Evolutionary conservation across 1,284 basidiomycete species (phyloP).

Genomic region (Apiotrichum porosum): DNA sequence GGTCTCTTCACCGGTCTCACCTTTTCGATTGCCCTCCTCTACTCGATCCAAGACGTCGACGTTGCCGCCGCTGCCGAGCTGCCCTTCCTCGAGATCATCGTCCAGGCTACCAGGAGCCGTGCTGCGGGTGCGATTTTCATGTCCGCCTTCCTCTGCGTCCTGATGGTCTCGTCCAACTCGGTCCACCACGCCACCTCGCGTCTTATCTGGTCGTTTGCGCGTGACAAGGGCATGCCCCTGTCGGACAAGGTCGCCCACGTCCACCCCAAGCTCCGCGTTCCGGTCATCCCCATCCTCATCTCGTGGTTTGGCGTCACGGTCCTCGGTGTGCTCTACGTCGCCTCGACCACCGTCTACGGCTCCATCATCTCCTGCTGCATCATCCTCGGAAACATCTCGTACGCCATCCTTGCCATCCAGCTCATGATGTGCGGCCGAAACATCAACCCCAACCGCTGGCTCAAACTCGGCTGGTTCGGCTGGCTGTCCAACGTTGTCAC

Average conservation of each 20-base stretch:
- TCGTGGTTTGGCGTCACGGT: constrained; percentile 2
- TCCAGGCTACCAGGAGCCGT: background rate
- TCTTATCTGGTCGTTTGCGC: constrained; percentile 8
- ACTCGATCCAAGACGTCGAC: constrained; percentile 4
- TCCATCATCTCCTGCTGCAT: constrained; percentile 7
- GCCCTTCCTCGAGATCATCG: constrained; percentile 5
- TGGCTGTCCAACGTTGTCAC: constrained; percentile 2
- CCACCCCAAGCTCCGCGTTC: background rate
- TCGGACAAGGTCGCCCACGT: background rate
- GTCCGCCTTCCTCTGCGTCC: background rate
- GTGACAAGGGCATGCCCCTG: constrained; percentile 2
- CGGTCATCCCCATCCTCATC: constrained; percentile 4
- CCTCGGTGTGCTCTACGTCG: constrained; percentile 7
- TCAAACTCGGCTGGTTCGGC: constrained; percentile 1
- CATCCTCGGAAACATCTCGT: constrained; percentile 8
- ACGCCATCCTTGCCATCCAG: constrained; percentile 1
- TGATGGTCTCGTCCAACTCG: constrained; percentile 7
- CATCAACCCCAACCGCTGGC: constrained; percentile 1
- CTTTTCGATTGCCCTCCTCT: constrained; percentile 1
- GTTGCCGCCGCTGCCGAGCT: background rate
- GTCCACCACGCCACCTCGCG: constrained; percentile 2
- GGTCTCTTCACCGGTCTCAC: constrained; percentile 4
- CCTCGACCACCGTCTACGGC: constrained; percentile 6
- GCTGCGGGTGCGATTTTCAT: constrained; percentile 2
- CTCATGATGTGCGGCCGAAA: constrained; percentile 1